These are phyloP conservation scores for Phycomyces blakesleeanus DNA, from an alignment of 192 early-diverging fungal genomes.

Conservation along the genomic window DNA sequence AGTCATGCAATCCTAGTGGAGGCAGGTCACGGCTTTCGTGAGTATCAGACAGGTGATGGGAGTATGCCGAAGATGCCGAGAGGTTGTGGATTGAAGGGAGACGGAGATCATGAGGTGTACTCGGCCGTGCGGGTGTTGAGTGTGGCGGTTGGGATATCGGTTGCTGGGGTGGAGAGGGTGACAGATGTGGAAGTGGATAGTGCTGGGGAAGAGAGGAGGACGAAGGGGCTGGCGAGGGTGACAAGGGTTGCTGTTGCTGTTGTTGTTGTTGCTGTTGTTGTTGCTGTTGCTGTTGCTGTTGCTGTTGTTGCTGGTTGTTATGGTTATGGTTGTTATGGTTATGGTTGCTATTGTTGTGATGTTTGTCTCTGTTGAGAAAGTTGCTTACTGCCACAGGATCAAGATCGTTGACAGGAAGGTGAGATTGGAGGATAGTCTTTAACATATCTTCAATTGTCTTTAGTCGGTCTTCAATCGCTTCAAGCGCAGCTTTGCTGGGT, in stretches of 20 bases:
- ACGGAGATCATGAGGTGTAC: conserved; percentile 8
- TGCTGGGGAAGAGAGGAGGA: conserved; percentile 2
- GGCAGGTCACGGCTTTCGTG: conserved; percentile 11
- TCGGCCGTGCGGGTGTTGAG: neutral
- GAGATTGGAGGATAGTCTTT: conserved; percentile 27
- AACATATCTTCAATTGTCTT: conserved; percentile 38
- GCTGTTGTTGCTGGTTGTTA: too few relatives aligned
- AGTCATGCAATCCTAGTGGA: conserved; percentile 3
- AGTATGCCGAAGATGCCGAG: conserved; percentile 1
- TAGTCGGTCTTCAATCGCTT: conserved; percentile 36
- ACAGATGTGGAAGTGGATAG: neutral
- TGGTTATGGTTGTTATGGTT: too few relatives aligned
- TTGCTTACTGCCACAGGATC: conserved; percentile 9
- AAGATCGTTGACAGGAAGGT: conserved; percentile 3
- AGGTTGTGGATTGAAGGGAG: conserved; percentile 26
- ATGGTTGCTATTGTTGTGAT: too few relatives aligned
- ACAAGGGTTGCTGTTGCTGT: neutral
- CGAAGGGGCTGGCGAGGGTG: conserved; percentile 4
- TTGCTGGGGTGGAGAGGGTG: conserved; percentile 7
- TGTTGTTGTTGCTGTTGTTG: too few relatives aligned
- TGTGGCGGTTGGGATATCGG: neutral
- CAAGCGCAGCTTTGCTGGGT: conserved; percentile 22
- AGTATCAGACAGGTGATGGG: neutral
- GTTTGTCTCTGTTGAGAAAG: conserved; percentile 12
- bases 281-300: too few relatives aligned